phyloP scores from a whole-genome alignment of 1,284 basidiomycete genomes.

The Pyrrhoderma lamaoense region DNA sequence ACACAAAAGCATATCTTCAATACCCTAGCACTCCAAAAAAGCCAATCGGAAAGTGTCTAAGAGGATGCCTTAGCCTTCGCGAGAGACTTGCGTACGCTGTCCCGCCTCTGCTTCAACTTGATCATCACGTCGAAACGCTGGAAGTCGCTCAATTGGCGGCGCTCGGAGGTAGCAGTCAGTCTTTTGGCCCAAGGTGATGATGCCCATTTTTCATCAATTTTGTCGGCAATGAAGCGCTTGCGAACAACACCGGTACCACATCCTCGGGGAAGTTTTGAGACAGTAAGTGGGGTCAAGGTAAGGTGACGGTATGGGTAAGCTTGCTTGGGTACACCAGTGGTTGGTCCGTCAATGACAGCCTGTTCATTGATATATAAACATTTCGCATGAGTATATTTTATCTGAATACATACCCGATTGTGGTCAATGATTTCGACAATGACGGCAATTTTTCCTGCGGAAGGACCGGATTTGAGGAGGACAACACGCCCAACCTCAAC shows the following conservation, averaged over 20 bases:
- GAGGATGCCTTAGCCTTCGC: conserved; percentile 27
- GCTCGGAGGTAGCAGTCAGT: conserved; percentile 69
- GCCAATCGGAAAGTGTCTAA: background rate
- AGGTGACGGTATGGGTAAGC: conserved; percentile 89
- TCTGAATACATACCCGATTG: conserved; percentile 73
- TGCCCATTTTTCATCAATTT: conserved; percentile 73
- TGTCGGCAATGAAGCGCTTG: conserved; percentile 85
- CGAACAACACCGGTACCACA: conserved; percentile 79
- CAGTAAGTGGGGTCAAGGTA: conserved; percentile 81
- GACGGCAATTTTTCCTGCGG: conserved; percentile 86
- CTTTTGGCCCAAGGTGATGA: conserved; percentile 88
- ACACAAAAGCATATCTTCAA: background rate
- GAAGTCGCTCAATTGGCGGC: conserved; percentile 85
- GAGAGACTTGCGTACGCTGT: conserved; percentile 60
- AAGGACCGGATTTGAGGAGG: conserved; percentile 87
- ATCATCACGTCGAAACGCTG: conserved; percentile 77
- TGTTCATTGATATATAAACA: conserved; percentile 28
- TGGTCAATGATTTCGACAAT: conserved; percentile 99
- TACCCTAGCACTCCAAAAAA: background rate
- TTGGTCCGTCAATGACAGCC: conserved; percentile 95
- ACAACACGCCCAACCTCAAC: conserved; percentile 98
- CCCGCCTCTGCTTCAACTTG: conserved; percentile 69
- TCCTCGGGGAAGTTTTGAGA: conserved; percentile 83
- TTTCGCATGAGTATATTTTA: background rate
- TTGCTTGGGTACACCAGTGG: conserved; percentile 88